Base-by-base conservation (phyloP, 2,329 filamentous ascomycete genomes). In the Zymoseptoria crescenta region DNA sequence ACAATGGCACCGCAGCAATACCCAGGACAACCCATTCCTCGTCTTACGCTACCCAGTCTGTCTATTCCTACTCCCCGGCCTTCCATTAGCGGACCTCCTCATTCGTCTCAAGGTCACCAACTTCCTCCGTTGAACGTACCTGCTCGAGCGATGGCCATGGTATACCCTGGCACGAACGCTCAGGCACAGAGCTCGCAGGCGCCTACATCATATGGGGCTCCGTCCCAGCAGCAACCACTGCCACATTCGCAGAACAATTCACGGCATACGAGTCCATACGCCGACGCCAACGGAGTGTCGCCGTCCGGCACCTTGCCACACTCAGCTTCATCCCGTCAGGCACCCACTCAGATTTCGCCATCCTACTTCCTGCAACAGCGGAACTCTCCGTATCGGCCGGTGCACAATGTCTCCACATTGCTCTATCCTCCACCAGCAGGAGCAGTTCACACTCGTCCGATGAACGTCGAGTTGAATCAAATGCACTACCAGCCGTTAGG, bases 351-450 rank as follows among this genome's bases (percentile, higher is more conserved):
- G 30, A 83, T 94, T 64, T 97, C 94, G 30, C 93, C 93, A 0
- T 92, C 89, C 9, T 84, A 90, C 69, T 95, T 95, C 74, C 80
- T 96, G 45, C 88, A 89, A 69, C 90, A 96, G 72, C 84, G 94
- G 58, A 87, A 89, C 63, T 97, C 93, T 57, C 94, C 94, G 2
- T 97, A 97, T 75, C 89, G 91, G 64, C 93, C 93, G 1, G 87
- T 96, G 48, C 88, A 92, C 56, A 84, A 90, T 61, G 90, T 96
- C 60, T 91, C 94, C 66, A 96, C 91, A 0, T 82, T 97, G n/a
- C 80, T 96, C 29, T 91, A 94, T 59, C 92, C 92, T 30, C 90
- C 91, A 6, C 89, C 91, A 0, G 88, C 89, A 24, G 81, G 85
- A 8, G 90, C 90, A 7, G 82, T 95, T 63, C 87, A 93, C 54